A percentile compares a stretch with the other conserved stretches of the same genome.
Evolutionary conservation across 805 yeast species (phyloP).

Genomic region (Pichia heedii): DNA sequence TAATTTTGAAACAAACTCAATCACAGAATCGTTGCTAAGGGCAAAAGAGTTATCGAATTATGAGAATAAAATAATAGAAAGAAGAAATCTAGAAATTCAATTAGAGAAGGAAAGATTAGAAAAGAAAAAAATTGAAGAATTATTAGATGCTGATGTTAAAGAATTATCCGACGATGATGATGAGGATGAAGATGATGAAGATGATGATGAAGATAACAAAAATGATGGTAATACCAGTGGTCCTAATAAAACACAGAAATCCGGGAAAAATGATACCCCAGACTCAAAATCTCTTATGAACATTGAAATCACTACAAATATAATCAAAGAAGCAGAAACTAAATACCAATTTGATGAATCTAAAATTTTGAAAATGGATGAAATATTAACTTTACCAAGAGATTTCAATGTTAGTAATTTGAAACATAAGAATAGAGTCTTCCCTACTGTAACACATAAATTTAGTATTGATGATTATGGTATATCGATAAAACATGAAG

Average conservation of each 20-base stretch:
- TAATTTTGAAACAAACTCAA: conserved; percentile 25
- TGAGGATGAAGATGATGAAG: conserved; percentile 24
- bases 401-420: conserved; percentile 47
- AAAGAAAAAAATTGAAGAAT: conserved; percentile 23
- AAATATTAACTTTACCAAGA: conserved; percentile 38
- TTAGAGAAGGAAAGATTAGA: conserved; percentile 23
- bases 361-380: conserved; percentile 20
- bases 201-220: conserved; percentile 11
- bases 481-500: conserved; percentile 55
- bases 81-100: conserved; percentile 33
- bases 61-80: conserved; percentile 35
- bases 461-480: conserved; percentile 84
- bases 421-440: conserved; percentile 52
- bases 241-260: no score
- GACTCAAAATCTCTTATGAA: no score
- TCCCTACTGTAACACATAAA: conserved; percentile 58
- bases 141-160: conserved; percentile 25
- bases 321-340: conserved; percentile 19
- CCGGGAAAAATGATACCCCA: no score
- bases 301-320: background rate
- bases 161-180: conserved; percentile 17
- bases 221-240: background rate
- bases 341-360: conserved; percentile 11
- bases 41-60: conserved; percentile 45
- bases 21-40: conserved; percentile 39